Conservation (phyloP, 202 grass and related monocot genomes). For the Schoenoplectus tabernaemontani region DNA sequence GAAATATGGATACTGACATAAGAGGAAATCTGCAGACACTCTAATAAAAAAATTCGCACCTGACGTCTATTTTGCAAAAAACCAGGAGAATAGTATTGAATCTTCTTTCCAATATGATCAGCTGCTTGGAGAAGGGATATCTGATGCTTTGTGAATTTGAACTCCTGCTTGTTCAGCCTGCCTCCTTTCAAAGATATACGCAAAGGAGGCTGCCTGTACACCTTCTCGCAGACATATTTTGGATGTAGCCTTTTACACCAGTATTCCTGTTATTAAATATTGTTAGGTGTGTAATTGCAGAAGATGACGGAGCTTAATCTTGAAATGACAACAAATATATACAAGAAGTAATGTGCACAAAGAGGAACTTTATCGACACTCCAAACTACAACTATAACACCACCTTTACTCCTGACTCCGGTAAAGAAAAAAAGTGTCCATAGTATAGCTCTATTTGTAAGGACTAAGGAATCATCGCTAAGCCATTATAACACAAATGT, state of each 20-base stretch:
- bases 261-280: slow-evolving; percentile 55
- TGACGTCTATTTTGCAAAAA: slow-evolving; percentile 90
- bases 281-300: not conserved
- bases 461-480: not conserved
- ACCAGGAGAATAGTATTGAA: slow-evolving; percentile 75
- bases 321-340: not conserved
- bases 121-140: slow-evolving; percentile 62
- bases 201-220: slow-evolving; percentile 80
- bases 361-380: too few relatives aligned
- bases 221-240: slow-evolving; percentile 92
- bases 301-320: not conserved
- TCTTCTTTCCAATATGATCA: slow-evolving; percentile 71
- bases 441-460: not conserved
- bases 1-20: not conserved
- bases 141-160: slow-evolving; percentile 83
- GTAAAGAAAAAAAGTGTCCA: not conserved
- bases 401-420: not conserved
- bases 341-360: not conserved
- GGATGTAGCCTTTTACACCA: slow-evolving; percentile 98
- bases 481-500: slow-evolving; percentile 15
- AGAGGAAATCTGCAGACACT: slow-evolving; percentile 8
- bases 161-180: slow-evolving; percentile 84
- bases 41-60: slow-evolving; percentile 32
- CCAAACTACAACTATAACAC: not conserved
- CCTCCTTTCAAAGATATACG: slow-evolving; percentile 73